Percentiles rank a stretch among this genome's conserved stretches.
Evolutionary conservation across 331 rosid genomes (phyloP).

Genomic region (Quercus tomentella): DNA sequence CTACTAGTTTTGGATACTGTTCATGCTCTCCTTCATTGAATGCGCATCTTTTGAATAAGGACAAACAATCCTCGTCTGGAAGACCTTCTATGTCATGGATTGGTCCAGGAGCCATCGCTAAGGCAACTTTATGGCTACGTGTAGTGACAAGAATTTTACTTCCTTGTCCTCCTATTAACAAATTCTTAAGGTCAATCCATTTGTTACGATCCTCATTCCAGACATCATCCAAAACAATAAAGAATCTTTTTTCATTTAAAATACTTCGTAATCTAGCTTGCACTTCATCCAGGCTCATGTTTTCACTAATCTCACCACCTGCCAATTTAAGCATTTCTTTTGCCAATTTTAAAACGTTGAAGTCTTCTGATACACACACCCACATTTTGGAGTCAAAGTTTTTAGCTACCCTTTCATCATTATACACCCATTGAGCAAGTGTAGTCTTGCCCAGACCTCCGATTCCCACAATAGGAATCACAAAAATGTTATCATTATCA

Average conservation of each 20-base stretch:
- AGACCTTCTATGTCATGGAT: conserved; percentile 6
- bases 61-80: neutral
- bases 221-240: too few relatives aligned
- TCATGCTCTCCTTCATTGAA: too few relatives aligned
- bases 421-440: too few relatives aligned
- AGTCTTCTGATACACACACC: too few relatives aligned
- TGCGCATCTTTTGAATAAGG: conserved; percentile 15
- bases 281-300: neutral
- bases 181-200: conserved; percentile 17
- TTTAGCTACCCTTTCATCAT: too few relatives aligned
- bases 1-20: neutral
- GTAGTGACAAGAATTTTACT: conserved; percentile 27
- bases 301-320: neutral
- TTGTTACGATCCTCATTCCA: neutral
- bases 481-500: too few relatives aligned
- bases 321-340: neutral
- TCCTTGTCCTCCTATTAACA: conserved; percentile 5
- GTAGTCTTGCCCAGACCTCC: too few relatives aligned
- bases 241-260: conserved; percentile 4
- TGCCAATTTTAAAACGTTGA: neutral
- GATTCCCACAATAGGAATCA: too few relatives aligned
- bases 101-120: conserved; percentile 1
- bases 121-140: neutral
- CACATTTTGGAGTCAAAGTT: too few relatives aligned
- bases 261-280: neutral